Evolutionary conservation across 768 basidiomycete genomes (phyloP).

Genomic region (Vararia minispora): DNA sequence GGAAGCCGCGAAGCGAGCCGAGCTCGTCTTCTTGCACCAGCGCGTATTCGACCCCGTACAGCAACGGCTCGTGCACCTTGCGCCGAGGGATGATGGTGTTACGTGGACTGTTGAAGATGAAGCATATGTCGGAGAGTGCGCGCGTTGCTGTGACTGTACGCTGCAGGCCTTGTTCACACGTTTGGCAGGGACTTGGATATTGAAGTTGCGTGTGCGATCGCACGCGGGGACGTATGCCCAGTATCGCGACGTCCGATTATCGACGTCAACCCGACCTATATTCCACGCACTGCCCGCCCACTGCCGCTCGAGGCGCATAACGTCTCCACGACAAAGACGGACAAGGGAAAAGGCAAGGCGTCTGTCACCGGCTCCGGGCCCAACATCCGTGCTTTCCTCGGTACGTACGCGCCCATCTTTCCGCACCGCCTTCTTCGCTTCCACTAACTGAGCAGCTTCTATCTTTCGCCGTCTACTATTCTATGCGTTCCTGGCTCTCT

Average conservation of each 20-base stretch:
- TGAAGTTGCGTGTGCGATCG: constrained; percentile 51
- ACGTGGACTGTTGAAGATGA: constrained; percentile 51
- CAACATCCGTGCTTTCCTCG: constrained; percentile 52
- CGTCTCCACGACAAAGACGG: constrained; percentile 9
- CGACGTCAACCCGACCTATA: constrained; percentile 65
- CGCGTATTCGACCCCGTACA: constrained; percentile 74
- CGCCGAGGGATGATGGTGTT: constrained; percentile 39
- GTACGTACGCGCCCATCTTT: constrained; percentile 39
- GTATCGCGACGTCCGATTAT: constrained; percentile 54
- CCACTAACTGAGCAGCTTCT: no score
- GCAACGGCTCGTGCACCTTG: constrained; percentile 60
- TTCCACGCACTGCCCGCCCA: constrained; percentile 41
- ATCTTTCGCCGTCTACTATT: no score
- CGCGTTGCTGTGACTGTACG: no score
- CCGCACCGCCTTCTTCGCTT: no score
- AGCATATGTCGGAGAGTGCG: constrained; percentile 62
- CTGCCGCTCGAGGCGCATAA: constrained; percentile 19
- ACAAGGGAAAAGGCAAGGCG: constrained; percentile 35
- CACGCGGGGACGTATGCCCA: constrained; percentile 62
- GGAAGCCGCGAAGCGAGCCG: constrained; percentile 66
- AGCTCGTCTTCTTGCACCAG: constrained; percentile 89
- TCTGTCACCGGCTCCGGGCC: constrained; percentile 17
- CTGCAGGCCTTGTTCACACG: constrained; percentile 7
- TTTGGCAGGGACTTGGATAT: constrained; percentile 49
- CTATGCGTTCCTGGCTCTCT: no score